Evolutionary conservation across 495 filamentous ascomycete species (phyloP).

Genomic region (Penicillium mononematosum): DNA sequence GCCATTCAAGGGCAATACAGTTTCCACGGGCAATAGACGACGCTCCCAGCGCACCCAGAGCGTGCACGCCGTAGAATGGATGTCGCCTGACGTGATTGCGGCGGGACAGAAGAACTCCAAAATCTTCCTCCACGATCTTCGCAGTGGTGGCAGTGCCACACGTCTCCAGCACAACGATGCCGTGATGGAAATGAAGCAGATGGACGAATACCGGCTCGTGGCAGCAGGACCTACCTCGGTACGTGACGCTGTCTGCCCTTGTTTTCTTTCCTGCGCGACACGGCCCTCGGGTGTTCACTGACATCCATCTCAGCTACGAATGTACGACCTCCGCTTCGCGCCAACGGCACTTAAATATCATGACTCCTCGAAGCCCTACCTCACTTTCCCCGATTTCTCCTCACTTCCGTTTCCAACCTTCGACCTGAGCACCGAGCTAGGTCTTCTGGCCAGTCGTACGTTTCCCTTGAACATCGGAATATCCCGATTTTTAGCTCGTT

Average conservation of each 20-base stretch:
- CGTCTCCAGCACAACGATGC: conserved; percentile 38
- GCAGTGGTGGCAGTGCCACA: conserved; percentile 33
- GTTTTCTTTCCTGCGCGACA: background rate
- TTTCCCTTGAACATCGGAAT: background rate
- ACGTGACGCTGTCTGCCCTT: conserved; percentile 10
- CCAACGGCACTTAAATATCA: conserved; percentile 33
- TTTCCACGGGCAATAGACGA: background rate
- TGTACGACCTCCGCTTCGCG: conserved; percentile 46
- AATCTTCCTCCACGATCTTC: conserved; percentile 40
- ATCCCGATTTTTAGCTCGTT: background rate
- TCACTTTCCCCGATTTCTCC: conserved; percentile 34
- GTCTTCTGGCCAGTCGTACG: conserved; percentile 42
- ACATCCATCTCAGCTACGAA: conserved; percentile 34
- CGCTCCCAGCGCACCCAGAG: background rate
- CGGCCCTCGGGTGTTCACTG: background rate
- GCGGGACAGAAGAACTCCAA: conserved; percentile 38
- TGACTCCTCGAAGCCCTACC: conserved; percentile 38
- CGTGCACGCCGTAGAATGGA: conserved; percentile 43
- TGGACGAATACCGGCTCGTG: conserved; percentile 39
- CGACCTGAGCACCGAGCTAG: conserved; percentile 40
- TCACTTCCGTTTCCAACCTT: conserved; percentile 32
- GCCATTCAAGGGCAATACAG: conserved; percentile 27
- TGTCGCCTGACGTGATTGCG: conserved; percentile 37
- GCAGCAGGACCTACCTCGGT: conserved; percentile 40
- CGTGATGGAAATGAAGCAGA: conserved; percentile 38